Evolutionary conservation across 225 moss, liverwort and hornwort genomes (phyloP).

Genomic region (Polytrichum commune): DNA sequence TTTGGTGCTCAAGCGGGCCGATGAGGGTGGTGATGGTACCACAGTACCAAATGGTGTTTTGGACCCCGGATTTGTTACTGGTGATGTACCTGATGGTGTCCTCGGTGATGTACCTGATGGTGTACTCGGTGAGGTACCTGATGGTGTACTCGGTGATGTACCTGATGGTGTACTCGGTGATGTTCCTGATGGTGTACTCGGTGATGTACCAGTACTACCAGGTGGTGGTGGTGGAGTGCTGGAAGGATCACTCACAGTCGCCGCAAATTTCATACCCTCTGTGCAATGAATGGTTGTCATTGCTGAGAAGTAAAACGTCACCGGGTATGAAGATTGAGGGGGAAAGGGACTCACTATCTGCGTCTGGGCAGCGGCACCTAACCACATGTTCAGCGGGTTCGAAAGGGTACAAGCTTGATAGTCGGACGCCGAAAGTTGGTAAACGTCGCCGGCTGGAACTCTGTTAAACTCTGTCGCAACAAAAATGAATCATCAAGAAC

Average conservation of each 20-base stretch:
- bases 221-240: background rate
- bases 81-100: background rate
- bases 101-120: background rate
- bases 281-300: too few relatives aligned
- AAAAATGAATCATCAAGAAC: background rate
- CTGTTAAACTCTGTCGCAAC: too few relatives aligned
- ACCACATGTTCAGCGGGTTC: too few relatives aligned
- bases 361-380: too few relatives aligned
- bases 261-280: too few relatives aligned
- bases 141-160: background rate
- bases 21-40: background rate
- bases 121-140: background rate
- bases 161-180: background rate
- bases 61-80: background rate
- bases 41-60: background rate
- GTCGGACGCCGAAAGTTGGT: too few relatives aligned
- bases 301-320: background rate
- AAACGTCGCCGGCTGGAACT: too few relatives aligned
- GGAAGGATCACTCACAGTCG: too few relatives aligned
- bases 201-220: background rate
- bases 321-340: background rate
- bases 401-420: too few relatives aligned
- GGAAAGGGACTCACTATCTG: background rate
- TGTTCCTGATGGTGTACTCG: background rate
- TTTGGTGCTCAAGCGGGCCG: background rate